Conservation (phyloP, 768 basidiomycete species). For the Rhodotorula toruloides region DNA sequence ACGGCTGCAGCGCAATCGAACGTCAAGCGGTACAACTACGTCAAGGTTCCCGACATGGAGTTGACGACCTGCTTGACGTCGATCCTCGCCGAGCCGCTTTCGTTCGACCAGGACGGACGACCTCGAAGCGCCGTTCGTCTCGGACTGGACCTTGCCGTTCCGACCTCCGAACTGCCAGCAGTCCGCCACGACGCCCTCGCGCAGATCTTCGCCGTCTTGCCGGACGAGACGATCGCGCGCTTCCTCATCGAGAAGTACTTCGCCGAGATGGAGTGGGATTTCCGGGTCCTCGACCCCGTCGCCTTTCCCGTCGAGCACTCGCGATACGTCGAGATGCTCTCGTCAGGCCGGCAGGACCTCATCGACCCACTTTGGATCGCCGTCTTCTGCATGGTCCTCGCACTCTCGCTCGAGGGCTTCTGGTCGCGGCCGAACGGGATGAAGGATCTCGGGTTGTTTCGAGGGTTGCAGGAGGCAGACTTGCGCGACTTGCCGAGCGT, state of each 20-base stretch:
- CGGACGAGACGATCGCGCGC: slow-evolving; percentile 22
- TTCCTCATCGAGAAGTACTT: slow-evolving; percentile 27
- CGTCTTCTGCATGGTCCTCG: slow-evolving; percentile 36
- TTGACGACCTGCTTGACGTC: slow-evolving; percentile 22
- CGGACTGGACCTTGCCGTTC: slow-evolving; percentile 37
- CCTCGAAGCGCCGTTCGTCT: slow-evolving; percentile 30
- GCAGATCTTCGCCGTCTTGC: slow-evolving; percentile 35
- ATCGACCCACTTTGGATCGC: slow-evolving; percentile 38
- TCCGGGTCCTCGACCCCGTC: slow-evolving; percentile 21
- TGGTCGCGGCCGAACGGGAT: slow-evolving; percentile 24
- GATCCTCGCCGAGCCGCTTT: slow-evolving; percentile 34
- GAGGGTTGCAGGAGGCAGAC: slow-evolving; percentile 27
- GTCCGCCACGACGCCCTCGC: slow-evolving; percentile 22
- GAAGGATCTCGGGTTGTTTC: slow-evolving; percentile 29
- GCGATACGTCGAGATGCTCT: slow-evolving; percentile 29
- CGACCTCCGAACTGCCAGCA: slow-evolving; percentile 16
- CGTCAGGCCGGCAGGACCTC: slow-evolving; percentile 10
- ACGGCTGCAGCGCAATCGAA: slow-evolving; percentile 7
- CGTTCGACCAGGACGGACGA: slow-evolving; percentile 37
- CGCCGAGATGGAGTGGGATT: slow-evolving; percentile 35
- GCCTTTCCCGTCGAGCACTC: slow-evolving; percentile 28
- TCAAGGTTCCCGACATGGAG: slow-evolving; percentile 24
- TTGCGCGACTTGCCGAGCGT: slow-evolving; percentile 32
- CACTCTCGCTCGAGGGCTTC: slow-evolving; percentile 39
- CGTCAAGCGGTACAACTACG: slow-evolving; percentile 10